Evolutionary conservation across 306 rosid species (phyloP).

Genomic region (Malus fusca): DNA sequence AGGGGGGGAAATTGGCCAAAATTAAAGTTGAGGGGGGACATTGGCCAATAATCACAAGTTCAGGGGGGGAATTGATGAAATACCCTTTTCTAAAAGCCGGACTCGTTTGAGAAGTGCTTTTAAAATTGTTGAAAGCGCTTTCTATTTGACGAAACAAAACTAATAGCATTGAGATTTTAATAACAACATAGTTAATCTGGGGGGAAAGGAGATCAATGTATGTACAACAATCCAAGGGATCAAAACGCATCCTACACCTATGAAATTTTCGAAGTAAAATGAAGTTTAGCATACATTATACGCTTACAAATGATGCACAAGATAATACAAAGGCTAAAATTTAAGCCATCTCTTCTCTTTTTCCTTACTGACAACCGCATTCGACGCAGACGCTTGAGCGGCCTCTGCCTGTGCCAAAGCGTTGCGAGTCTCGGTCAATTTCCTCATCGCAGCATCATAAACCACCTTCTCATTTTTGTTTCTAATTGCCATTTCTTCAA

Average conservation of each 20-base stretch:
- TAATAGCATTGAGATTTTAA: no score
- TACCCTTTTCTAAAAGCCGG: no score
- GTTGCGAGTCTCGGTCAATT: conserved; percentile 63
- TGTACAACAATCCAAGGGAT: not conserved
- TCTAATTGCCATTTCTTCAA: conserved; percentile 74
- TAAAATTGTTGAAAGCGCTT: no score
- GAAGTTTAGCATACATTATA: not conserved
- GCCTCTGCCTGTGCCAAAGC: conserved; percentile 68
- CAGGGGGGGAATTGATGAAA: no score
- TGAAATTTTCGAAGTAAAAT: conserved; percentile 2
- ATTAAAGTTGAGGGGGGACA: no score
- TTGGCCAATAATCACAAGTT: no score
- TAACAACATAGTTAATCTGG: not conserved
- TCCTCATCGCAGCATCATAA: conserved; percentile 78
- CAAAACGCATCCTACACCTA: not conserved
- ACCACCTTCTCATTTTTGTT: conserved; percentile 78
- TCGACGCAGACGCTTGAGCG: conserved; percentile 74
- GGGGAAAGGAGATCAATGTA: not conserved
- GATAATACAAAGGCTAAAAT: conserved; percentile 40
- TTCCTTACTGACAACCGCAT: conserved; percentile 72
- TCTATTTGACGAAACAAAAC: no score
- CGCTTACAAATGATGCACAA: not conserved
- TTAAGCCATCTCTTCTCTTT: conserved; percentile 94
- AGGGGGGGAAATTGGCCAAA: no score
- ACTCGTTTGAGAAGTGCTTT: no score